Base-by-base conservation (phyloP, 139 green algal genomes). In the Trebouxia sp. region DNA sequence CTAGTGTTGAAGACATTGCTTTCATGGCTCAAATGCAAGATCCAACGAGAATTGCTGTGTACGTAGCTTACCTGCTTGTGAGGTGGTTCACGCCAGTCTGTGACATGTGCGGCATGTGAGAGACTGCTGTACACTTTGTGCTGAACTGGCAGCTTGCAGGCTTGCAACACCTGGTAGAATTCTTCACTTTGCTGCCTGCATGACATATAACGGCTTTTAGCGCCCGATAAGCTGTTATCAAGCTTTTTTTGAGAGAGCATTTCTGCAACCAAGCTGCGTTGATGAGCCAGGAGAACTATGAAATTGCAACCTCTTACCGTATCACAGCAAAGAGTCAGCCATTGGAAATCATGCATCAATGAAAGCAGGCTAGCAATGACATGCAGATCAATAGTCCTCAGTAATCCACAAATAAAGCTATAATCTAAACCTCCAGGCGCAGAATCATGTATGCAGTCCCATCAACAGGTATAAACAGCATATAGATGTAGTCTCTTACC, bases 151-250 rank as follows among this genome's bases (percentile, higher is more conserved):
- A 72, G 11, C 62, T 35, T 42, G 62, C 62, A 72, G 26, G 32
- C 62, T 22, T 72, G 62, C 32, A 72, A n/a, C 20, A 72, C 62
- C 37, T 72, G 62, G 62, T 72, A 35, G 10, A 72, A 45, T 35
- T 72, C 62, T 35, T 72, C 62, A n/a, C 62, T 72, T 37, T 72
- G 62, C 37, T 72, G 62, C 62, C 62, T 72, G 62, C 35, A 72
- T 72, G 10, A 28, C n/a, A n/a, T n/a, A n/a, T n/a, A n/a, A n/a
- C n/a, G n/a, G n/a, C n/a, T n/a, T n/a, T n/a, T n/a, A n/a, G n/a
- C n/a, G n/a, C n/a, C n/a, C n/a, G n/a, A n/a, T n/a, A n/a, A n/a
- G n/a, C n/a, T n/a, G n/a, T n/a, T n/a, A n/a, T n/a, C n/a, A n/a
- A n/a, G n/a, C n/a, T n/a, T n/a, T n/a, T n/a, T n/a, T n/a, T n/a